Evolutionary conservation across 352 stramenopile species (phyloP), one percentile per base, ranked within the genome.

Genomic region (Pythium angustatum): DNA sequence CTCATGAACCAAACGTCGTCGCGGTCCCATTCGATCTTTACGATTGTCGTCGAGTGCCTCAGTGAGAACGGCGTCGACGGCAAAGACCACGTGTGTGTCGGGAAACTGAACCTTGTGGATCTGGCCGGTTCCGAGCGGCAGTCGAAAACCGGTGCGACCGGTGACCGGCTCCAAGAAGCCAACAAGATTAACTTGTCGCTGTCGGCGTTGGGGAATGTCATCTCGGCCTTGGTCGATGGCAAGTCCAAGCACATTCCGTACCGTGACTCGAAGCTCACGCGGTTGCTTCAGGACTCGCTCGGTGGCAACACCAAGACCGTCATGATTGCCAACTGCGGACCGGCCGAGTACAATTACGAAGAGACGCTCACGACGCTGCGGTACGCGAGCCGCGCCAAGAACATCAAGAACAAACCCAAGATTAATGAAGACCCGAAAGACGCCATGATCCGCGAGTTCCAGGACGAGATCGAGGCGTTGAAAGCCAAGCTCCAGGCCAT

Each of bases 331-430:
- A 99, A 98, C 79, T 98, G 93, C 58, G 96, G 96, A 5, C 96
- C 97, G 0, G 96, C 97, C 15, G 96, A 98, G 74, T 99, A 98
- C 79, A 99, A 99, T 71, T 98, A 98, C 70, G 96, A 99, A 44
- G 84, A 94, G 75, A 98, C 87, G 7, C 69, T 98, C 7, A 97
- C 89, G 11, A 98, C 96, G 11, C 70, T 99, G 21, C 83, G 93
- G 21, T 99, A 99, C 76, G 96, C 96, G 10, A 98, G 96, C 71
- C 92, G 97, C 24, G 97, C 97, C 30, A 99, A 99, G 85, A 99
- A 99, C 75, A 99, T 99, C 75, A 99, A 99, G 70, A 99, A 99
- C 79, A 98, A 98, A 58, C 96, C 97, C 1, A 96, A 97, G 61
- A 98, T 99, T 54, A 99, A 99, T 69, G 94, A 99, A 70, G 97